phyloP scores from a whole-genome alignment of 176 grass and related monocot genomes.

The barley (Hordeum vulgare) region DNA sequence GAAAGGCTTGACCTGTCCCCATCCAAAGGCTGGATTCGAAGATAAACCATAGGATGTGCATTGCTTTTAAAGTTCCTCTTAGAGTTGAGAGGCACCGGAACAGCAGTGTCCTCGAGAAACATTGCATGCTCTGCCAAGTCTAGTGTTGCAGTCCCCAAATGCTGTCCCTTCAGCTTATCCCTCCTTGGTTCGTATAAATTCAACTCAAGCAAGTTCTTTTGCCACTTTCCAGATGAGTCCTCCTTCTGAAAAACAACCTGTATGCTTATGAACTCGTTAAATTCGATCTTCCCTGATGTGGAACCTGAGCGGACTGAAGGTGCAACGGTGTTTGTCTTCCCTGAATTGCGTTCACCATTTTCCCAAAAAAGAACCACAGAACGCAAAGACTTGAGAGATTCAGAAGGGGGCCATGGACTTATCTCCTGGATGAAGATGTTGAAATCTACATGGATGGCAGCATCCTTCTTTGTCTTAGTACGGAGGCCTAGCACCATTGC shows the following conservation, averaged over 20 bases:
- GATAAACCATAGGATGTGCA: slow-evolving; percentile 56
- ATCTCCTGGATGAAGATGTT: slow-evolving; percentile 87
- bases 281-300: slow-evolving; percentile 56
- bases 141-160: slow-evolving; percentile 63
- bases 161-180: slow-evolving; percentile 87
- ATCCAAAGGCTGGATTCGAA: slow-evolving; percentile 65
- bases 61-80: slow-evolving; percentile 79
- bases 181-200: slow-evolving; percentile 85
- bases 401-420: slow-evolving; percentile 87
- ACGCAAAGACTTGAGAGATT: slow-evolving; percentile 75
- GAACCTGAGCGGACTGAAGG: slow-evolving; percentile 48
- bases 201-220: slow-evolving; percentile 91
- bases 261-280: slow-evolving; percentile 86
- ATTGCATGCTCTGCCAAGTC: slow-evolving; percentile 87
- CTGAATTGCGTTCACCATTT: slow-evolving; percentile 63
- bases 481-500: slow-evolving; percentile 81
- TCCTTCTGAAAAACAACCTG: slow-evolving; percentile 76
- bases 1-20: slow-evolving; percentile 42
- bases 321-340: slow-evolving; percentile 47
- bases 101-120: slow-evolving; percentile 50
- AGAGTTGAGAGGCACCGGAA: slow-evolving; percentile 60
- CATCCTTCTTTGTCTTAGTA: slow-evolving; percentile 64
- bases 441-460: slow-evolving; percentile 68
- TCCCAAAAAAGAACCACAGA: slow-evolving; percentile 84
- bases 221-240: slow-evolving; percentile 58